Percentiles rank a stretch among this genome's conserved stretches.
phyloP scores from a whole-genome alignment of 352 stramenopile species.

The Pythium volutum region DNA sequence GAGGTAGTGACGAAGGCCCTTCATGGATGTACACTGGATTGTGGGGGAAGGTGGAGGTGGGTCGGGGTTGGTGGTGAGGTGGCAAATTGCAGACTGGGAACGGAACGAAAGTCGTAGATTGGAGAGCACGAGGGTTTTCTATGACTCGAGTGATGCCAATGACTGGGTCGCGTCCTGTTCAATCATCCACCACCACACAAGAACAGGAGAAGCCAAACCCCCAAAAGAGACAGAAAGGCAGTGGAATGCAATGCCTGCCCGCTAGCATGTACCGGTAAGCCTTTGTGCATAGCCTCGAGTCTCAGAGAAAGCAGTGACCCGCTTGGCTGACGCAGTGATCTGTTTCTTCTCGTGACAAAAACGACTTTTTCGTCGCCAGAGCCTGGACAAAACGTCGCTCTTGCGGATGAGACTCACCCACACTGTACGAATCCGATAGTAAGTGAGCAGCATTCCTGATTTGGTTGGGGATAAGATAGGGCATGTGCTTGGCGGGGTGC shows the following conservation, averaged over 20 bases:
- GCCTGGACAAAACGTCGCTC: too few relatives aligned
- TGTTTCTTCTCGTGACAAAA: too few relatives aligned
- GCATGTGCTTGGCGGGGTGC: background rate
- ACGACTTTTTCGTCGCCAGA: too few relatives aligned
- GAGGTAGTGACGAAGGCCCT: slow-evolving; percentile 20
- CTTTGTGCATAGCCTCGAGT: too few relatives aligned
- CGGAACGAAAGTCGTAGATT: slow-evolving; percentile 1
- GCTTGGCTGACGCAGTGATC: too few relatives aligned
- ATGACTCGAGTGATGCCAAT: background rate
- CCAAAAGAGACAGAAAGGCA: too few relatives aligned
- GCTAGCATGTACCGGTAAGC: too few relatives aligned
- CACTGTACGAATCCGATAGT: too few relatives aligned
- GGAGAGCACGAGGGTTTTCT: background rate
- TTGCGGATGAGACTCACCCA: too few relatives aligned
- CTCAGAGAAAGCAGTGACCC: too few relatives aligned
- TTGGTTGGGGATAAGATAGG: background rate
- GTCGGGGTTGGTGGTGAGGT: background rate
- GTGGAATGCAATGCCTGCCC: too few relatives aligned
- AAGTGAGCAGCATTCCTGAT: background rate
- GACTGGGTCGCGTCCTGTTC: too few relatives aligned
- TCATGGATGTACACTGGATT: slow-evolving; percentile 5
- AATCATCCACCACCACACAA: background rate
- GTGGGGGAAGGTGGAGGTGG: background rate
- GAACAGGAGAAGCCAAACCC: background rate
- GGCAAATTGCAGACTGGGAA: slow-evolving; percentile 15